Evolutionary conservation across 257 asterid genomes (phyloP).

Genomic region (Solanum clarkiae): DNA sequence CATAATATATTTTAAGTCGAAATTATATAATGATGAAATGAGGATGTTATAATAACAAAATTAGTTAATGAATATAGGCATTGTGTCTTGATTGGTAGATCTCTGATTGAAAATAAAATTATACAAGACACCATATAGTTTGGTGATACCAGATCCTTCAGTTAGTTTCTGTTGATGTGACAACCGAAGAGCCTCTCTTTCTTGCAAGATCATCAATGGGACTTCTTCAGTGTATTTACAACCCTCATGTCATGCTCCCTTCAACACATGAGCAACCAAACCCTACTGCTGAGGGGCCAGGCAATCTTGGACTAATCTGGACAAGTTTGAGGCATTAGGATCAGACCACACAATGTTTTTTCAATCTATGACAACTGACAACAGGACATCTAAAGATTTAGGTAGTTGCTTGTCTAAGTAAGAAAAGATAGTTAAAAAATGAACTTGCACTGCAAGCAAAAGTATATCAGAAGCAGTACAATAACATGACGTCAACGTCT

Average conservation of each 20-base stretch:
- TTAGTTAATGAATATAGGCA: too few relatives aligned
- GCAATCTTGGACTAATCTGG: conserved; percentile 44
- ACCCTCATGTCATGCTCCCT: conserved; percentile 40
- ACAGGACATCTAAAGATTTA: neutral
- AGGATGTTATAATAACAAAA: neutral
- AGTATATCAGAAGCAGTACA: neutral
- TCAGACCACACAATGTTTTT: conserved; percentile 23
- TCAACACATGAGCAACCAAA: too few relatives aligned
- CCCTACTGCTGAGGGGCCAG: too few relatives aligned
- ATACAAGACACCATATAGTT: too few relatives aligned
- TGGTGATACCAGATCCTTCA: conserved; percentile 38
- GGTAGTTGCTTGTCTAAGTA: neutral
- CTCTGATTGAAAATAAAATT: too few relatives aligned
- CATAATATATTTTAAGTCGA: too few relatives aligned
- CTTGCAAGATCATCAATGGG: conserved; percentile 25
- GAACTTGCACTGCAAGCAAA: neutral
- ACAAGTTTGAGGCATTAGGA: conserved; percentile 39
- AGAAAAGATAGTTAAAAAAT: neutral
- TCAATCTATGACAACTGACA: conserved; percentile 32
- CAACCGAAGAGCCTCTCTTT: conserved; percentile 13
- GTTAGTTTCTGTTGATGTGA: conserved; percentile 35
- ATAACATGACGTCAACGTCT: too few relatives aligned
- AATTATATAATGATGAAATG: neutral
- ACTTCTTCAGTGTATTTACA: too few relatives aligned
- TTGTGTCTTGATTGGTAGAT: too few relatives aligned